Evolutionary conservation across 2,329 filamentous ascomycete species (phyloP), one percentile per base, ranked within the genome.

Genomic region (Cadophora sp.): DNA sequence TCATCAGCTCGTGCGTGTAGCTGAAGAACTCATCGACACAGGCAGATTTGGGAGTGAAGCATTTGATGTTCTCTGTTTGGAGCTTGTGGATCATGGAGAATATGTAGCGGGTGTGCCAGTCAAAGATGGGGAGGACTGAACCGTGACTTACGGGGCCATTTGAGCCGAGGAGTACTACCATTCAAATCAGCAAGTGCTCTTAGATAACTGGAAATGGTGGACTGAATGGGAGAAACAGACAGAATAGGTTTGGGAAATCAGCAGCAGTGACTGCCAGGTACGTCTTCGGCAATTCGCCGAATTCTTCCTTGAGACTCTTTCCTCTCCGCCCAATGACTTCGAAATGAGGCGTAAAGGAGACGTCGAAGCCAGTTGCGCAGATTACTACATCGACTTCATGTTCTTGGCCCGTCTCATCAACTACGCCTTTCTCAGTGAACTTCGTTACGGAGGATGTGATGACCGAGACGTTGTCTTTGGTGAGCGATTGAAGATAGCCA

Each of bases 1-100:
- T 67, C 79, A 84, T 82, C 51, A 76, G 62, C 39, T 72, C 62
- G 41, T 73, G 65, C 2, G 71, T 71, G 59, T 77, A 74, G 36
- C 74, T 69, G 27, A 64, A 68, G 51, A 77, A 75, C 51, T 78
- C 77, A 20, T 72, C 64, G 9, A 75, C 74, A 4, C 71, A 71
- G 18, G 79, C 80, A 0, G 75, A 71, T 71, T 83, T 84, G 4
- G 84, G 81, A 8, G 78, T 73, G 64, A 84, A 81, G 1, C 78
- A 75, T 18, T 70, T 75, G 41, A 80, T 80, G 53, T 80, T 74
- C 43, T 79, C 78, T 24, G 64, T 76, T 8, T 75, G 75, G 14
- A 79, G 73, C 60, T 78, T 79, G 27, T 73, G 69, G 13, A 76
- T 70, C 73, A 78, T 76, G 60, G 75, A 73, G 61, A 77, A 70